Conservation (phyloP, 2,329 filamentous ascomycete genomes). For the Rhytidhysteron rufulum region DNA sequence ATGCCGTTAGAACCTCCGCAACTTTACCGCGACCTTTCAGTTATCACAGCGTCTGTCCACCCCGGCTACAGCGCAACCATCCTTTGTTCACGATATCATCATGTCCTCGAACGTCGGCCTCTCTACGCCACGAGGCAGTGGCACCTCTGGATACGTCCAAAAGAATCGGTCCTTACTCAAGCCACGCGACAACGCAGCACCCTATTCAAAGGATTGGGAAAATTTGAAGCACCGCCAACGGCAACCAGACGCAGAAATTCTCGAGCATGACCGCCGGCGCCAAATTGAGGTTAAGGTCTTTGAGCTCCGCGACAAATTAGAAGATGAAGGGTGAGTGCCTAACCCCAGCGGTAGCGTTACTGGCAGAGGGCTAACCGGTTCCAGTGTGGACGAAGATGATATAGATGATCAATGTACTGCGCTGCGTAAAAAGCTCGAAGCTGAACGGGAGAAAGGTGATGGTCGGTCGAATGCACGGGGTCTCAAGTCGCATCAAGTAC, state of each 20-base stretch:
- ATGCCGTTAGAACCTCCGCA: background rate
- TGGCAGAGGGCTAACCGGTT: conserved; percentile 12
- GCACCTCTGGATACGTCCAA: conserved; percentile 96
- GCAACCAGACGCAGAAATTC: conserved; percentile 84
- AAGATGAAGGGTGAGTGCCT: conserved; percentile 70
- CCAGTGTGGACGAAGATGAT: conserved; percentile 77
- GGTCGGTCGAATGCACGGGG: conserved; percentile 45
- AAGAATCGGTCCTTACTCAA: conserved; percentile 86
- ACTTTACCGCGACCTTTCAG: background rate
- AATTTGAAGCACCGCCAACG: conserved; percentile 70
- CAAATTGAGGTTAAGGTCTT: conserved; percentile 92
- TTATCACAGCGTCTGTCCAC: no score
- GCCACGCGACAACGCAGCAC: conserved; percentile 74
- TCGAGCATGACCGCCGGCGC: conserved; percentile 89
- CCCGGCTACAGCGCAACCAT: no score
- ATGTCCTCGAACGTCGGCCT: conserved; percentile 99
- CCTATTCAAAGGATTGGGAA: conserved; percentile 70
- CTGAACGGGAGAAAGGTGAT: conserved; percentile 37
- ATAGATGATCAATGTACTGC: conserved; percentile 74
- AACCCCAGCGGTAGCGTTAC: background rate
- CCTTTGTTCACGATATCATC: conserved; percentile 7
- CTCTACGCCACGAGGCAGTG: conserved; percentile 86
- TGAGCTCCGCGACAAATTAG: conserved; percentile 83
- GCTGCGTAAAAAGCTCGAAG: conserved; percentile 60
- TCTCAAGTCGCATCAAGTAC: conserved; percentile 89